Evolutionary conservation across 192 early-diverging fungal species (phyloP).

Genomic region (Backusella westeae): DNA sequence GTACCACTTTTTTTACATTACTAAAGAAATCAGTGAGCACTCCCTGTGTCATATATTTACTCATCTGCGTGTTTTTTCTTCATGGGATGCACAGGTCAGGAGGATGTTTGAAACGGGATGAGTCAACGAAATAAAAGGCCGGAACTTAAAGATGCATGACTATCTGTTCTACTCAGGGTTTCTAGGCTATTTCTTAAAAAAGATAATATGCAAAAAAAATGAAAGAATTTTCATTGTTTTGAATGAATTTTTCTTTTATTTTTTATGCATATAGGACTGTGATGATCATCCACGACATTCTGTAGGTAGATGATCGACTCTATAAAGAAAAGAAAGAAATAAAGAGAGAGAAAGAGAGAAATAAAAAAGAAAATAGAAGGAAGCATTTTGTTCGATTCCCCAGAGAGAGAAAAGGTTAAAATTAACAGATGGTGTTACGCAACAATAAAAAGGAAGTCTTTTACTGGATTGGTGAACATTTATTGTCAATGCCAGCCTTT

Average conservation of each 20-base stretch:
- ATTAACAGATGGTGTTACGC: neutral
- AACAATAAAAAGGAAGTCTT: slow-evolving; percentile 1
- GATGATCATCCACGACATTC: neutral
- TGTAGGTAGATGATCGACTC: neutral
- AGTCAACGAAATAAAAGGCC: neutral
- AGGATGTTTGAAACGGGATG: slow-evolving; percentile 7
- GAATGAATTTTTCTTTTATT: neutral
- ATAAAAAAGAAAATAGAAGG: neutral
- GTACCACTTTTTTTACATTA: slow-evolving; percentile 14
- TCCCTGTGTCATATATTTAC: slow-evolving; percentile 9
- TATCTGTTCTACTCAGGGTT: neutral
- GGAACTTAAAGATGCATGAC: slow-evolving; percentile 5
- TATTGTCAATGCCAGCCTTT: slow-evolving; percentile 18
- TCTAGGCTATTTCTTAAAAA: neutral
- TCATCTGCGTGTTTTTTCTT: neutral
- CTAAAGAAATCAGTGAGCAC: slow-evolving; percentile 15
- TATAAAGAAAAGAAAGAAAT: neutral
- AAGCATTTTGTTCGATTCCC: neutral
- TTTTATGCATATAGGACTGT: neutral
- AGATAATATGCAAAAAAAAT: neutral
- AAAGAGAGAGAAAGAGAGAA: neutral
- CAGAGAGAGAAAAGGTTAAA: neutral
- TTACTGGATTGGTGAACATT: slow-evolving; percentile 16
- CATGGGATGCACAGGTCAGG: neutral
- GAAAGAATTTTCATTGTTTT: neutral